Evolutionary conservation across 352 stramenopile genomes (phyloP), one percentile per base, ranked within the genome.

Genomic region (Hyaloperonospora brassicae): DNA sequence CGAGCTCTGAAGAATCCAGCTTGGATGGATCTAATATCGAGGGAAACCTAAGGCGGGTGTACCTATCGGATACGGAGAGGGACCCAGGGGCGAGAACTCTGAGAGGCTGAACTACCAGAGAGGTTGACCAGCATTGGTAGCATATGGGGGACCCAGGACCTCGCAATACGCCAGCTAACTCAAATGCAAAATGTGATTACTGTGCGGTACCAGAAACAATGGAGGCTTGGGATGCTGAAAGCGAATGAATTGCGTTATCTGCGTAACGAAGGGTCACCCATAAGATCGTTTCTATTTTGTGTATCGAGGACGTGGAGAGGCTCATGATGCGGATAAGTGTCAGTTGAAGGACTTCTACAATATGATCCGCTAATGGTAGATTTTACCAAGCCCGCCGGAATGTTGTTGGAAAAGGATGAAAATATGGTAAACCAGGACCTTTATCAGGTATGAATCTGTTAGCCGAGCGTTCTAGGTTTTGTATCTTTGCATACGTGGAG

Each of bases 251-350:
- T 50, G 44, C 10, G 10, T 39, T 6, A 13, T n/a, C 11, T 40
- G 44, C 23, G 44, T 3, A 13, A 40, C 35, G 25, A 50, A 39
- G 6, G 10, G 44, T 25, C 44, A 50, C n/a, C 44, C 44, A 21
- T 50, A 8, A n/a, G 44, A 39, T 23, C 44, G 24, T 14, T 50
- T 24, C 13, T 25, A 39, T 8, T 50, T 40, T 13, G 44, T 39
- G 44, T 50, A 25, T 14, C 38, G 38, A 43, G 35, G 13, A 7
- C 22, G 13, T 43, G 38, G 13, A 22, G 6, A 22, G 13, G 1
- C 38, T 17, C 17, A 43, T 22, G 38, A 43, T 23, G 38, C 22
- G 10, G 10, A 7, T 7, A 43, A 2, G 13, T 43, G 5, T 14
- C 13, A 22, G 9, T 6, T 41, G 9, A 11, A 41, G 14, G 35